phyloP scores from a whole-genome alignment of 1,284 basidiomycete genomes.

The Pholiota adiposa region DNA sequence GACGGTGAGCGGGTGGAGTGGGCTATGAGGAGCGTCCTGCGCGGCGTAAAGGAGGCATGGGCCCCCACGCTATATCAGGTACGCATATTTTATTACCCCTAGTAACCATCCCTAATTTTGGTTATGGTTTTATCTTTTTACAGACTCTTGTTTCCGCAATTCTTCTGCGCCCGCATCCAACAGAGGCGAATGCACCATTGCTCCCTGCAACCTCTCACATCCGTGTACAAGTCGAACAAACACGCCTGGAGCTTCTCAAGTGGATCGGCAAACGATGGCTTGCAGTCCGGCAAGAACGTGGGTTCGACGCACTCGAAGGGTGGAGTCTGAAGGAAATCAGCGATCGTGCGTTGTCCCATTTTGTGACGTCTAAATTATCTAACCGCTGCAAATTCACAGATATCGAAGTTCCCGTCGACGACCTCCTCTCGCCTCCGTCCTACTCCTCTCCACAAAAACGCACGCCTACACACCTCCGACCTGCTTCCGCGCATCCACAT shows the following conservation, averaged over 20 bases:
- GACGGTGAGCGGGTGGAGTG: conserved; percentile 74
- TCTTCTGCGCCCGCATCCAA: conserved; percentile 69
- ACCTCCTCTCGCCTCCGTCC: conserved; percentile 54
- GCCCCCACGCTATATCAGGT: conserved; percentile 78
- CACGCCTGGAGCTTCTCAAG: conserved; percentile 69
- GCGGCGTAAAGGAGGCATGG: conserved; percentile 61
- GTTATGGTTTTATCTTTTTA: background rate
- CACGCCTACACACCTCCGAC: conserved; percentile 27
- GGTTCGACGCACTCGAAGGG: conserved; percentile 79
- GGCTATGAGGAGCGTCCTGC: conserved; percentile 67
- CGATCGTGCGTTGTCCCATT: conserved; percentile 59
- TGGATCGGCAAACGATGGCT: conserved; percentile 77
- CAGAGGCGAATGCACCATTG: conserved; percentile 60
- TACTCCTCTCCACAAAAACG: conserved; percentile 20
- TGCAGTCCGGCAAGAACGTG: conserved; percentile 75
- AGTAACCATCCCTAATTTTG: too few relatives aligned
- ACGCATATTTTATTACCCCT: conserved; percentile 4
- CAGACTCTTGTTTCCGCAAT: conserved; percentile 79
- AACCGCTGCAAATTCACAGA: conserved; percentile 49
- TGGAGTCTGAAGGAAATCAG: conserved; percentile 91
- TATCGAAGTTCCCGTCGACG: conserved; percentile 77
- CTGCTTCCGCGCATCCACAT: conserved; percentile 34
- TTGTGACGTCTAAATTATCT: background rate
- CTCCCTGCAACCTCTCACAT: conserved; percentile 68
- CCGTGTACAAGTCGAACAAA: conserved; percentile 72